Base-by-base conservation (phyloP, 2,329 filamentous ascomycete genomes). In the Cordyceps cateniannulata region DNA sequence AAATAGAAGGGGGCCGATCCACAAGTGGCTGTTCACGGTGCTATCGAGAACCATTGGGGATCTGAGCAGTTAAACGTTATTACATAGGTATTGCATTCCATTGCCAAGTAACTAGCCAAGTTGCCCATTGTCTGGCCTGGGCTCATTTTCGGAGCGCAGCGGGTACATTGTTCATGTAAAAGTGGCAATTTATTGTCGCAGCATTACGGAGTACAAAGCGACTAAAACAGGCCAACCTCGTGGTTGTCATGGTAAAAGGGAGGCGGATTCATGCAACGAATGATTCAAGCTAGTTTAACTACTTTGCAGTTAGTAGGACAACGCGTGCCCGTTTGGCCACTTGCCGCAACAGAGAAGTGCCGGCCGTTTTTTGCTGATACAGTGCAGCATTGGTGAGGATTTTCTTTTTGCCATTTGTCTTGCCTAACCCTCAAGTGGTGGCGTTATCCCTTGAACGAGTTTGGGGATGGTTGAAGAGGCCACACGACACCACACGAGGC, bases 81-180 rank as follows among this genome's bases (percentile, higher is more conserved):
- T n/a, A n/a, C n/a, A n/a, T 42, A 5, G 27, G 5, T 48, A 57
- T 57, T 57, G 55, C 55, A 58, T 58, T 58, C 55, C 55, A 42
- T 2, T 12, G 20, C 20, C 42, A 25, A 7, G 14, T 4, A 42
- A 42, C 40, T 16, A 9, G 40, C 40, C 32, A n/a, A 6, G 32
- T 35, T 32, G 6, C 3, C 29, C 10, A 35, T 9, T 35, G 10
- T 9, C 32, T 35, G 32, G n/a, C 14, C 32, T 35, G 14, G 32
- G 14, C 27, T 29, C 27, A 35, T 12, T 35, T 9, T 35, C 14
- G n/a, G n/a, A n/a, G n/a, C n/a, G n/a, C n/a, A n/a, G 32, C 32
- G 32, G 32, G 32, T 35, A 35, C 32, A 35, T 25, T 9, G 24
- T n/a, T 20, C 22, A 38, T 22, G 10, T 16, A n/a, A 32, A n/a